phyloP scores from a whole-genome alignment of 2,329 filamentous ascomycete species.

The Neophaeococcomyces aloes region DNA sequence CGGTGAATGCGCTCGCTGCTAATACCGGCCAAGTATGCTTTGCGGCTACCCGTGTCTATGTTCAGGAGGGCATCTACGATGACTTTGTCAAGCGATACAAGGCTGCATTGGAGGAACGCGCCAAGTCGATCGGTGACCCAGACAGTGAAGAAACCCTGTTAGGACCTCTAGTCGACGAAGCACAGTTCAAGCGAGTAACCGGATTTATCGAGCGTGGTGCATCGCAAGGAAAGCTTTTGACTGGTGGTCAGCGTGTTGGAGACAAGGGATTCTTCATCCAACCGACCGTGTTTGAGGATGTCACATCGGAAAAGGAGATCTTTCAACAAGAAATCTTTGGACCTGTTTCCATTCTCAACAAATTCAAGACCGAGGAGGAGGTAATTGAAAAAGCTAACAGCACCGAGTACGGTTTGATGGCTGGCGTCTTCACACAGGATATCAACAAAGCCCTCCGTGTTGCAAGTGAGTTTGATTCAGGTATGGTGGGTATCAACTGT shows the following conservation, averaged over 20 bases:
- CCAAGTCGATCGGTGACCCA: conserved; percentile 27
- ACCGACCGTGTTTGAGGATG: conserved; percentile 29
- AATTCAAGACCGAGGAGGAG: conserved; percentile 30
- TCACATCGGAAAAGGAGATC: conserved; percentile 25
- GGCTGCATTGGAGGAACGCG: neutral
- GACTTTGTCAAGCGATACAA: conserved; percentile 3
- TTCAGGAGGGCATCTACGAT: conserved; percentile 6
- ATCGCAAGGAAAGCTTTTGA: conserved; percentile 30
- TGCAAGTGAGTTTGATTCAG: conserved; percentile 30
- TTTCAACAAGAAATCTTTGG: conserved; percentile 34
- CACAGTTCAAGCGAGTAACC: conserved; percentile 33
- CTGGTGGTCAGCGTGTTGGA: conserved; percentile 23
- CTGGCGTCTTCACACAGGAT: conserved; percentile 33
- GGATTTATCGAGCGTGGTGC: conserved; percentile 31
- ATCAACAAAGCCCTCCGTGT: conserved; percentile 31
- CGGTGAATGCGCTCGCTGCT: conserved; percentile 21
- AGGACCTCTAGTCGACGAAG: conserved; percentile 34
- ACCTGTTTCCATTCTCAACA: conserved; percentile 29
- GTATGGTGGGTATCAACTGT: conserved; percentile 36
- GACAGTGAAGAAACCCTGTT: conserved; percentile 30
- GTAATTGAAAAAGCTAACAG: conserved; percentile 29
- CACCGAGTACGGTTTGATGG: conserved; percentile 31
- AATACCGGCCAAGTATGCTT: conserved; percentile 27
- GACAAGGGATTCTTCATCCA: conserved; percentile 28
- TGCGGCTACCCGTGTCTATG: conserved; percentile 23